phyloP scores from a whole-genome alignment of 306 rosid species.

The Purshia tridentata region DNA sequence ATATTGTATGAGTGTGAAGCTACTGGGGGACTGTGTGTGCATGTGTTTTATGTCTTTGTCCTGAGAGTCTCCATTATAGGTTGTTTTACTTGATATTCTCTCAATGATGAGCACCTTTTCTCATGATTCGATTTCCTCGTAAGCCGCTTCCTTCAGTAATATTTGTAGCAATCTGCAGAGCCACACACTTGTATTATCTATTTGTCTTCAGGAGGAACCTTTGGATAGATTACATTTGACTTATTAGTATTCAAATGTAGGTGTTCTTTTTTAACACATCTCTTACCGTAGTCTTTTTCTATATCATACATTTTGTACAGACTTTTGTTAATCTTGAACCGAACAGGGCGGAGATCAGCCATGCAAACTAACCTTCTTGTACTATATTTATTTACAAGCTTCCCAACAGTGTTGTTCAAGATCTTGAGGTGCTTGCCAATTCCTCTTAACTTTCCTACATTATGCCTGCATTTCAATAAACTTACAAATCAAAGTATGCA shows the following conservation, averaged over 20 bases:
- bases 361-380: conserved; percentile 37
- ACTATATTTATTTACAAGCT: conserved; percentile 35
- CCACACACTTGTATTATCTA: not conserved
- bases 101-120: not conserved
- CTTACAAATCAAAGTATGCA: conserved; percentile 19
- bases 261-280: conserved; percentile 2
- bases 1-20: not conserved
- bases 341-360: conserved; percentile 36
- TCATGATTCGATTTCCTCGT: not conserved
- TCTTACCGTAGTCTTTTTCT: not conserved
- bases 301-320: conserved; percentile 19
- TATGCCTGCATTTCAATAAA: not conserved
- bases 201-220: not conserved
- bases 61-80: not conserved
- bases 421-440: conserved; percentile 35
- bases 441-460: not conserved
- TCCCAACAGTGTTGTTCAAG: conserved; percentile 40
- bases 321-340: conserved; percentile 42
- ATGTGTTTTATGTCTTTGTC: not conserved
- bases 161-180: not conserved
- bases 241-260: not conserved
- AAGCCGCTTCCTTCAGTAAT: not conserved
- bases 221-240: not conserved
- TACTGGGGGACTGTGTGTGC: not conserved
- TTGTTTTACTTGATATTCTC: not conserved